Base-by-base conservation (phyloP, 2,329 filamentous ascomycete species). In the Pseudopithomyces maydicus region DNA sequence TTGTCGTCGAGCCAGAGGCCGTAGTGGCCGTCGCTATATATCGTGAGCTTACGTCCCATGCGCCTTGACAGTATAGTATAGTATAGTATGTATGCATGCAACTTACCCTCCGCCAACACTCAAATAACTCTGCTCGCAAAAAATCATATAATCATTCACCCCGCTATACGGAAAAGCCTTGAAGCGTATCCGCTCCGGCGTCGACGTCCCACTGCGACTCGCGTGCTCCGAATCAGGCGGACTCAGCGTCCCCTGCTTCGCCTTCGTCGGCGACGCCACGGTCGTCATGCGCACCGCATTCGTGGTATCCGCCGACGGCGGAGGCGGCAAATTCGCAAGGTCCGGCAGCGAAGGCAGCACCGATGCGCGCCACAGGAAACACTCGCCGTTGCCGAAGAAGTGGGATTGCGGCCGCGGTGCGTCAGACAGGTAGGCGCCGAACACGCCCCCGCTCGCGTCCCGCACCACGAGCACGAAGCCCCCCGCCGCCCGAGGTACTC, bases 131-230 rank as follows among this genome's bases (percentile, higher is more conserved):
- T 86, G 82, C 77, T 98, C 92, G 77, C 94, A 98, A 69, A 96
- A 90, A 65, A 98, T 95, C 80, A 94, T 92, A 74, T 96, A 99
- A 76, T 98, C 95, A 74, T 99, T 98, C 39, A 96, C 85, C 5
- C 95, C 95, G 55, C 90, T 96, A 72, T 97, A 98, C 0, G 94
- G 93, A 69, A 98, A 99, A 0, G 94, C 94, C 78, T 97, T 97
- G 84, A 99, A 99, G 19, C 95, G 88, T 65, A 98, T 91, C 23
- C 87, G 84, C 59, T 94, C 90, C 4, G 87, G 85, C 3, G 87
- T 86, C 23, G 82, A 84, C 1, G 84, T 77, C 2, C 82, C 78
- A 64, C 77, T 80, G 54, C 73, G 69, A 36, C 72, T 74, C 62
- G 72, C 56, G 60, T 71, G 62, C 52, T 64, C 66, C 19, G 68